phyloP scores from a whole-genome alignment of 495 filamentous ascomycete genomes.

The Usnea hakonensis region DNA sequence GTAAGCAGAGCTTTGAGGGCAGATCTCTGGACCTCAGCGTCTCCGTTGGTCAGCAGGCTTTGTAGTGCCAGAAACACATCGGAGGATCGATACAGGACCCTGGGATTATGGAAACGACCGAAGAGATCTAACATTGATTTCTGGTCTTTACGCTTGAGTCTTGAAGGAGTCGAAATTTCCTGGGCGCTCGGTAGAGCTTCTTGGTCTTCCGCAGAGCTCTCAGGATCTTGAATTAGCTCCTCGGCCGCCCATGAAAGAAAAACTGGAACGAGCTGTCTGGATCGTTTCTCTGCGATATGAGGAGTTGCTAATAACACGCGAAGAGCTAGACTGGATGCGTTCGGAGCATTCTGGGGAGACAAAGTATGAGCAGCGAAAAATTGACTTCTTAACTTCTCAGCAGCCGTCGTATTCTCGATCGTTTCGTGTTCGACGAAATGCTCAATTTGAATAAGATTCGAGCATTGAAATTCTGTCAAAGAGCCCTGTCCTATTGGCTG shows the following conservation, averaged over 20 bases:
- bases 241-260: slow-evolving; percentile 67
- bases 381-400: slow-evolving; percentile 40
- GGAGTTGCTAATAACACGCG: slow-evolving; percentile 68
- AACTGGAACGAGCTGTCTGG: slow-evolving; percentile 73
- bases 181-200: slow-evolving; percentile 17
- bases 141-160: slow-evolving; percentile 63
- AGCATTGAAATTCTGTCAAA: slow-evolving; percentile 70
- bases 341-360: slow-evolving; percentile 30
- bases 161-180: slow-evolving; percentile 24
- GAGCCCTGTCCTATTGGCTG: slow-evolving; percentile 12
- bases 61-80: slow-evolving; percentile 71
- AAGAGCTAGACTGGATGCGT: slow-evolving; percentile 58
- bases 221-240: slow-evolving; percentile 40
- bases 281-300: slow-evolving; percentile 72
- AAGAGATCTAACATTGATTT: slow-evolving; percentile 77
- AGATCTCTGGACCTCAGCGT: slow-evolving; percentile 77
- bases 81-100: slow-evolving; percentile 65
- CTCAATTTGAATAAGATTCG: slow-evolving; percentile 57
- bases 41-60: slow-evolving; percentile 71
- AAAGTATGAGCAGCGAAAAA: slow-evolving; percentile 45
- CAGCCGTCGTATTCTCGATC: slow-evolving; percentile 33
- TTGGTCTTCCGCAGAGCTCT: slow-evolving; percentile 30
- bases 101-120: slow-evolving; percentile 75
- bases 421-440: slow-evolving; percentile 35
- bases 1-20: slow-evolving; percentile 78